Percentiles rank a stretch among this genome's conserved stretches.
phyloP scores from a whole-genome alignment of 768 basidiomycete genomes.

The Hortiboletus flavorubellus region DNA sequence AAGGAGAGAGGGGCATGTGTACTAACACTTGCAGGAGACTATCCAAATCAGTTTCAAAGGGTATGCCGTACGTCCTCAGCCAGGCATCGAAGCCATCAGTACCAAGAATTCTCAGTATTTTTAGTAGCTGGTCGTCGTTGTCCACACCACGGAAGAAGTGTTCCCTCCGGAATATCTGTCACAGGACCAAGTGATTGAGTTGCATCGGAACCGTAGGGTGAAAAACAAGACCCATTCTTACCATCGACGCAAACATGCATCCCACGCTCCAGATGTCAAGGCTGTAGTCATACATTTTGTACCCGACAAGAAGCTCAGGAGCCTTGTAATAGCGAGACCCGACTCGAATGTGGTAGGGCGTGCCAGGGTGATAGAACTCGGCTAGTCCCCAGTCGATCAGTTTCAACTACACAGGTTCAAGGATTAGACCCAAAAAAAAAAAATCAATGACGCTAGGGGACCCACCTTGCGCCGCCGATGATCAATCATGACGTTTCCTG shows the following conservation, averaged over 20 bases:
- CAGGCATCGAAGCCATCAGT: constrained; percentile 64
- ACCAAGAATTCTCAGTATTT: constrained; percentile 65
- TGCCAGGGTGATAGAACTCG: constrained; percentile 71
- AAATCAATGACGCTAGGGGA: not conserved
- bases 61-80: constrained; percentile 58
- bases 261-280: constrained; percentile 73
- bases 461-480: constrained; percentile 56
- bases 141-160: constrained; percentile 75
- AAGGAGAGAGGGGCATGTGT: not conserved
- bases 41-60: constrained; percentile 61
- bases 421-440: not conserved
- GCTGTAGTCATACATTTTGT: constrained; percentile 69
- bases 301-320: constrained; percentile 68
- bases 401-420: constrained; percentile 36
- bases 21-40: constrained; percentile 48
- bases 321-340: constrained; percentile 73
- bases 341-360: constrained; percentile 70
- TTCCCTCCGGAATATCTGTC: constrained; percentile 67
- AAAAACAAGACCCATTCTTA: constrained; percentile 27
- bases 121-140: constrained; percentile 71
- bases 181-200: not conserved
- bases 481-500: constrained; percentile 75
- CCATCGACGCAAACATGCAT: constrained; percentile 75
- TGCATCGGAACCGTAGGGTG: not conserved
- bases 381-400: constrained; percentile 78